Conservation (phyloP, 2,329 filamentous ascomycete species). For the Penicillium expansum region DNA sequence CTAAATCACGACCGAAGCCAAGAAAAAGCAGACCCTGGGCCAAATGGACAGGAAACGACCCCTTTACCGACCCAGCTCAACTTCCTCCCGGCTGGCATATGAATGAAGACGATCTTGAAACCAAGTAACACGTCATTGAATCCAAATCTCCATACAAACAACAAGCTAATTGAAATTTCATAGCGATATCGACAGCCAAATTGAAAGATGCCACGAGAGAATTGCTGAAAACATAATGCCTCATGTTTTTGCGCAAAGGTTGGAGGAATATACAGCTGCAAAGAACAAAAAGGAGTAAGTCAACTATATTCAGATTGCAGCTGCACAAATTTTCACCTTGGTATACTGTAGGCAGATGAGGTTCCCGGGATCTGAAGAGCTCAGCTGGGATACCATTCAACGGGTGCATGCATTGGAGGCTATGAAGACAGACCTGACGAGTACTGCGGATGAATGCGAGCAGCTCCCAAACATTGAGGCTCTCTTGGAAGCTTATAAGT, state of each 20-base stretch:
- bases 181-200: conserved; percentile 3
- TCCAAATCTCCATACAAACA: accelerated
- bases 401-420: background rate
- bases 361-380: background rate
- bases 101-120: conserved; percentile 2
- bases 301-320: background rate
- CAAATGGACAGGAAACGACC: background rate
- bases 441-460: background rate
- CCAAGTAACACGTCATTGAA: background rate
- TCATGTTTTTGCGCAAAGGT: background rate
- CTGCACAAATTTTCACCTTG: background rate
- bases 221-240: conserved; percentile 6
- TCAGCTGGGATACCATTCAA: background rate
- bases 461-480: background rate
- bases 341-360: background rate
- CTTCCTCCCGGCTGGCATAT: conserved; percentile 1
- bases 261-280: background rate
- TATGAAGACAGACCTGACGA: background rate
- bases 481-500: background rate
- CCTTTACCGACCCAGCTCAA: background rate
- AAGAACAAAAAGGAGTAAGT: background rate
- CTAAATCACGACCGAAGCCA: background rate
- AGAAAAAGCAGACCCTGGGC: background rate
- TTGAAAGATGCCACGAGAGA: conserved; percentile 2
- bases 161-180: background rate